Conservation (phyloP, 2,329 filamentous ascomycete genomes). For the Talaromyces sp. region DNA sequence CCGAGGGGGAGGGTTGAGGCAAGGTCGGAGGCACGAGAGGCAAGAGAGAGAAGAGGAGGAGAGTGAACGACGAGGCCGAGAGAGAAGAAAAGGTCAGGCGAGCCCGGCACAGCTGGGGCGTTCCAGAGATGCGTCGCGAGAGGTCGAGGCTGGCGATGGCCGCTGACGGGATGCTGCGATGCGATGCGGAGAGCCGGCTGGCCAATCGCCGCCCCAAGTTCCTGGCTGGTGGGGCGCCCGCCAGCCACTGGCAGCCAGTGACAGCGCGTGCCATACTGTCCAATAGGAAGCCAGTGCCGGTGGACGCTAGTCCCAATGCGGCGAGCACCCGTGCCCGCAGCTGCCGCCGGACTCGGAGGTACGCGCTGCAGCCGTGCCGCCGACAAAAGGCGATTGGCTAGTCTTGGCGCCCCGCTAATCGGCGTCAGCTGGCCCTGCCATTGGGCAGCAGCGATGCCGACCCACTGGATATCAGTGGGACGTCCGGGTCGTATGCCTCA, state of each 20-base stretch:
- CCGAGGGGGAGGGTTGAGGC: slow-evolving; percentile 12
- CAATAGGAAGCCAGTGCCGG: neutral
- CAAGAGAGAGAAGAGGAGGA: neutral
- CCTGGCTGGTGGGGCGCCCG: slow-evolving; percentile 8
- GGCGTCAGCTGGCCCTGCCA: neutral
- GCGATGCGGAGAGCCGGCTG: neutral
- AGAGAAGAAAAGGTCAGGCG: slow-evolving; percentile 6
- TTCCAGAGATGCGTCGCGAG: neutral
- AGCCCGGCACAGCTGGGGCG: neutral
- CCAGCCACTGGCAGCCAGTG: neutral
- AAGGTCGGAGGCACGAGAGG: slow-evolving; percentile 14
- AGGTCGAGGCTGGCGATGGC: slow-evolving; percentile 7
- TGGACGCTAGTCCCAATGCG: neutral
- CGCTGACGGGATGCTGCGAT: slow-evolving; percentile 6
- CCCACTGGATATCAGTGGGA: neutral
- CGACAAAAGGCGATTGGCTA: neutral
- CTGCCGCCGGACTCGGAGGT: neutral
- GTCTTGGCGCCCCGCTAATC: neutral
- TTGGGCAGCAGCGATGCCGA: neutral
- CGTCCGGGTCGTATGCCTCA: neutral
- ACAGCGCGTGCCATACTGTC: neutral
- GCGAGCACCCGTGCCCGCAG: neutral
- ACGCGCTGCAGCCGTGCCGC: neutral
- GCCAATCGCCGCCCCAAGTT: slow-evolving; percentile 6
- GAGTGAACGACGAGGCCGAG: slow-evolving; percentile 9